phyloP scores from a whole-genome alignment of 2,329 filamentous ascomycete genomes.

The Aureobasidium subglaciale region DNA sequence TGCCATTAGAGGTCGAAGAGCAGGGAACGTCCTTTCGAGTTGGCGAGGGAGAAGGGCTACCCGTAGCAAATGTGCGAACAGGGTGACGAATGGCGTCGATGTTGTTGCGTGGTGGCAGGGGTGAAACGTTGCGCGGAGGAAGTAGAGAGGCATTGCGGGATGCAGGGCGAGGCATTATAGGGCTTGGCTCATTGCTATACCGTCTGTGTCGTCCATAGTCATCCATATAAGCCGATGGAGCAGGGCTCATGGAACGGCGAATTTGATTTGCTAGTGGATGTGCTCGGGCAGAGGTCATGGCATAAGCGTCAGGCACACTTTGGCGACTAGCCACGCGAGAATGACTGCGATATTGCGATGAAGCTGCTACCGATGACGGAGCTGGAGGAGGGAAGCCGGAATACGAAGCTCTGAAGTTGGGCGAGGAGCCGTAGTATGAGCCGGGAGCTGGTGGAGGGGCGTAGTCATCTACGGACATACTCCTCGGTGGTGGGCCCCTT shows the following conservation, averaged over 20 bases:
- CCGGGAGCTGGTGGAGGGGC: constrained; percentile 24
- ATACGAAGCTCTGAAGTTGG: constrained; percentile 8
- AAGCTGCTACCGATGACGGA: constrained; percentile 16
- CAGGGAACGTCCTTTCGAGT: constrained; percentile 61
- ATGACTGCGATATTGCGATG: constrained; percentile 17
- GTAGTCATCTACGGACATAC: constrained; percentile 26
- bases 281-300: constrained; percentile 25
- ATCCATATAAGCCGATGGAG: constrained; percentile 17
- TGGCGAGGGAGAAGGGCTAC: constrained; percentile 30
- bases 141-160: constrained; percentile 18
- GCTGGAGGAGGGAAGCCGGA: constrained; percentile 14
- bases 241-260: constrained; percentile 26
- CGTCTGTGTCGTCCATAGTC: background rate
- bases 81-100: constrained; percentile 27
- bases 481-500: constrained; percentile 19
- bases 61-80: constrained; percentile 12
- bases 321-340: constrained; percentile 23
- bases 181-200: constrained; percentile 18
- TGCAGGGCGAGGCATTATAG: constrained; percentile 25
- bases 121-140: constrained; percentile 18
- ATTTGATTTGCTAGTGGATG: constrained; percentile 32
- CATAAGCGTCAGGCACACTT: constrained; percentile 28
- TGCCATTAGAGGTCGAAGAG: constrained; percentile 45
- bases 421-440: constrained; percentile 6
- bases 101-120: constrained; percentile 27